Conservation (phyloP, 2,329 filamentous ascomycete species). For the Cephalotrichum gorgonifer region DNA sequence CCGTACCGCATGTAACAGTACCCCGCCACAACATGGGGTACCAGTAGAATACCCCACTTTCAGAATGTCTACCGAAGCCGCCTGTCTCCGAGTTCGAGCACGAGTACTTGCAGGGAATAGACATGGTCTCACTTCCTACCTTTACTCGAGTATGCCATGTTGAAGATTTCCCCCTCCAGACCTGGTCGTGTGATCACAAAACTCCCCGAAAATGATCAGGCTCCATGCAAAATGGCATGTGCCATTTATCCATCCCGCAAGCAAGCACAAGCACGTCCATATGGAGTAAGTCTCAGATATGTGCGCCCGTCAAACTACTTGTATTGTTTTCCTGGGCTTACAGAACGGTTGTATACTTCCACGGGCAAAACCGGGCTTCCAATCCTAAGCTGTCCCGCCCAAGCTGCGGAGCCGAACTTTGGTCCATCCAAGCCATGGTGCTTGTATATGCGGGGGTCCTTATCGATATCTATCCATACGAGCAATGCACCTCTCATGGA, state of each 20-base stretch:
- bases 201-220: background rate
- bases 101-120: too few relatives aligned
- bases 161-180: background rate
- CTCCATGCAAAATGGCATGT: background rate
- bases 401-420: too few relatives aligned
- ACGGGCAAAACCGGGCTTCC: too few relatives aligned
- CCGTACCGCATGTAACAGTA: background rate
- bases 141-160: too few relatives aligned
- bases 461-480: slow-evolving; percentile 4
- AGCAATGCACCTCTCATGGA: too few relatives aligned
- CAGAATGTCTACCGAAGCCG: too few relatives aligned
- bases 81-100: too few relatives aligned
- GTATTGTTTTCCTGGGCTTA: too few relatives aligned
- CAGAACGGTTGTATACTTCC: too few relatives aligned
- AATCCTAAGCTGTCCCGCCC: too few relatives aligned
- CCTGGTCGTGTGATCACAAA: background rate
- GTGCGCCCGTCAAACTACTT: too few relatives aligned
- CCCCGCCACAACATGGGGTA: background rate
- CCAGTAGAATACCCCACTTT: background rate
- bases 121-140: background rate
- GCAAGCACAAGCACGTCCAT: background rate
- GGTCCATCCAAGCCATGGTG: too few relatives aligned
- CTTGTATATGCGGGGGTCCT: slow-evolving; percentile 1
- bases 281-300: background rate
- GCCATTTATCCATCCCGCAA: background rate